Conservation (phyloP, 202 grass and related monocot genomes). For the Zoysia matrella region DNA sequence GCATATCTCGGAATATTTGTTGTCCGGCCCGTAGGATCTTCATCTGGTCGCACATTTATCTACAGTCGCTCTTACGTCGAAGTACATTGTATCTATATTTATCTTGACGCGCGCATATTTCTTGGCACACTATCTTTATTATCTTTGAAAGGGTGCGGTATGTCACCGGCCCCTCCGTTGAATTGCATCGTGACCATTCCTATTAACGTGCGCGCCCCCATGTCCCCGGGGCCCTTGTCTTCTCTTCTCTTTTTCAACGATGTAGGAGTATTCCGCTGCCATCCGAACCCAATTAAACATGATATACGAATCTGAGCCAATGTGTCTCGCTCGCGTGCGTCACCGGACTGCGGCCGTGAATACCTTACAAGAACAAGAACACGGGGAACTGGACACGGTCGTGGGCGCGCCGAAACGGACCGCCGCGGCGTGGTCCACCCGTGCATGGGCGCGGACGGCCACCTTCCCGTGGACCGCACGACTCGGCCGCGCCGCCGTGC, state of each 20-base stretch:
- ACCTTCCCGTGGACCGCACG: too few relatives aligned
- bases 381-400: background rate
- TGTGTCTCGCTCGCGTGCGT: background rate
- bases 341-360: background rate
- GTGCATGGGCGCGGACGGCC: too few relatives aligned
- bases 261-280: too few relatives aligned
- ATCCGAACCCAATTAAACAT: too few relatives aligned
- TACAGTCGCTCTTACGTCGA: background rate
- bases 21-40: background rate
- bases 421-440: constrained; percentile 24
- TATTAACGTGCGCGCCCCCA: background rate
- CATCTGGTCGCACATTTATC: background rate
- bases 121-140: background rate
- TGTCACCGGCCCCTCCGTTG: background rate
- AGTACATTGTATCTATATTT: background rate
- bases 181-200: background rate
- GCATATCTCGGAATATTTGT: too few relatives aligned
- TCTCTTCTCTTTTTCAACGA: too few relatives aligned
- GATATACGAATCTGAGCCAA: too few relatives aligned
- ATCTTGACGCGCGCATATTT: background rate
- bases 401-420: constrained; percentile 35
- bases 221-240: too few relatives aligned
- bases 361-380: background rate
- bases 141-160: background rate
- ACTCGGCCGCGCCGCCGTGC: too few relatives aligned